Base-by-base conservation (phyloP, 768 basidiomycete species). In the Mycena leptocephala region DNA sequence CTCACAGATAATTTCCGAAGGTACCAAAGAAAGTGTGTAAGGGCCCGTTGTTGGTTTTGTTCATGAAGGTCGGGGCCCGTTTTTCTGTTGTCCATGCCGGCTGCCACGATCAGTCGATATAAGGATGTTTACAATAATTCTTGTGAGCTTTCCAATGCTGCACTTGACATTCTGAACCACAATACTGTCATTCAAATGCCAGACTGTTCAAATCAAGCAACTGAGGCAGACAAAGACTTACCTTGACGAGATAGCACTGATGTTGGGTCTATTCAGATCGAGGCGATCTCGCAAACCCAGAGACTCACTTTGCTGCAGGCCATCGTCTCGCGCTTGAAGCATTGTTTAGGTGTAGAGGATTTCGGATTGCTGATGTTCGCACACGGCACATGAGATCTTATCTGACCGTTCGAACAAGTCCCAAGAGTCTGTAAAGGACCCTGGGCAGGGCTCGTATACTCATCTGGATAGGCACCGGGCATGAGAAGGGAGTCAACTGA, bases 131-230 rank as follows among this genome's bases (percentile, higher is more conserved):
- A 70, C 87, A 87, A 20, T 83, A 82, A 32, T 78, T 67, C n/a
- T 83, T 83, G 74, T 87, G 86, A 59, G 78, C 84, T 9, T 81
- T 64, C 85, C 84, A 85, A 74, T 87, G 85, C 61, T 83, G 84
- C 20, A 81, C 81, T 53, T 84, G 86, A 70, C 85, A 87, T 11
- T 4, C 63, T 1, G 43, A 48, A 32, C 63, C 22, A 46, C 63
- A 65, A 48, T 65, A 65, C 63, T 65, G 43, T 16, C 5, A 6
- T 30, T 55, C 18, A 11, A 59, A 22, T 3, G 22, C 3, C 58
- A 30, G 41, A 43, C 26, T 26, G 26, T 30, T 43, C 20, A 3
- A 59, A 59, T 13, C 33, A 62, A 8, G 11, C 13, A 26, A 3
- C 35, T 20, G 24, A 26, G 16, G 46, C 30, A 33, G 30, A n/a